Evolutionary conservation across 2,329 filamentous ascomycete species (phyloP).

Genomic region (Myrmaecium sp.): DNA sequence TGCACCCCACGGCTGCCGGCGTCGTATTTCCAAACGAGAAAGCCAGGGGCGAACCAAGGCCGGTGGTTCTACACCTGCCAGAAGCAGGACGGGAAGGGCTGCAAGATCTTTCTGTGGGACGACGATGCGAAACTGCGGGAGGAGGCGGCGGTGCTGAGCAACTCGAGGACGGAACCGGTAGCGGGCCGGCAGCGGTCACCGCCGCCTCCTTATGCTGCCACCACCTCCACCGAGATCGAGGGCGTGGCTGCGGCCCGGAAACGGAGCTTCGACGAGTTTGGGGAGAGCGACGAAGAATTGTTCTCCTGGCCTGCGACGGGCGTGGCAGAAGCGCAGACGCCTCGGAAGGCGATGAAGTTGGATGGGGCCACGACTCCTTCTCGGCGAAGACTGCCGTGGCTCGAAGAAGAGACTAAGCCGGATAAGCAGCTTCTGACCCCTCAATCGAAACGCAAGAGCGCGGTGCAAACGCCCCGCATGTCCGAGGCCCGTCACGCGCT

Average conservation of each 20-base stretch:
- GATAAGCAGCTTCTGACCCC: conserved; percentile 13
- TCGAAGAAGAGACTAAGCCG: conserved; percentile 10
- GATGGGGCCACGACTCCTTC: conserved; percentile 21
- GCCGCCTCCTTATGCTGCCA: neutral
- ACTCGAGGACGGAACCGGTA: conserved; percentile 29
- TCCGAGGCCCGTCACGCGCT: conserved; percentile 3
- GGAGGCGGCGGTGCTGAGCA: conserved; percentile 28
- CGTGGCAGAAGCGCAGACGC: conserved; percentile 11
- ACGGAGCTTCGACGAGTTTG: conserved; percentile 4
- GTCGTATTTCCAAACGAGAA: conserved; percentile 39
- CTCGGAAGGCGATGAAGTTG: conserved; percentile 23
- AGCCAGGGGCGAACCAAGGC: conserved; percentile 37
- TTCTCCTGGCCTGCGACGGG: neutral
- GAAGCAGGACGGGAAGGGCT: conserved; percentile 28
- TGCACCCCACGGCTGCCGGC: conserved; percentile 38
- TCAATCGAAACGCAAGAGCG: conserved; percentile 7
- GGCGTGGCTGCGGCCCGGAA: too few species aligned
- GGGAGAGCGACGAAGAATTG: neutral
- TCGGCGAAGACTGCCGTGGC: conserved; percentile 22
- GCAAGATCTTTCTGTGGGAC: conserved; percentile 42
- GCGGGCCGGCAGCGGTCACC: neutral
- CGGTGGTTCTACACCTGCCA: conserved; percentile 44
- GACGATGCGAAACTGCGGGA: conserved; percentile 34
- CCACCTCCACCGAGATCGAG: too few species aligned
- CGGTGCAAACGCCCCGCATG: conserved; percentile 1